phyloP scores from a whole-genome alignment of 1,284 basidiomycete species.

The Cutaneotrichosporon cutaneum region DNA sequence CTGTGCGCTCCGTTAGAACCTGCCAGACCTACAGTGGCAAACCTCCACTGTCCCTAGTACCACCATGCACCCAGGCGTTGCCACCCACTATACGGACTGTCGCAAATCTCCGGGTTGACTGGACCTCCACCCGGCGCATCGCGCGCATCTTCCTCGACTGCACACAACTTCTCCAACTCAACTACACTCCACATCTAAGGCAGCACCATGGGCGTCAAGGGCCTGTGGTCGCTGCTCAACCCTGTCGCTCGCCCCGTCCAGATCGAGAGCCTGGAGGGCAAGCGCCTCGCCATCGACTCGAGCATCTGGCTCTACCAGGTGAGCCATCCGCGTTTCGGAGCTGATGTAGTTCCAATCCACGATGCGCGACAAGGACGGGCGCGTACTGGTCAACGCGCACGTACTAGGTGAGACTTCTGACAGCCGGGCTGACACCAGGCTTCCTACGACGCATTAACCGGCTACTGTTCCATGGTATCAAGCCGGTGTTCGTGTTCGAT shows the following conservation, averaged over 20 bases:
- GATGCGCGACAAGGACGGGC: conserved; percentile 96
- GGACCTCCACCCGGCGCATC: conserved; percentile 5
- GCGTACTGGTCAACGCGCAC: conserved; percentile 87
- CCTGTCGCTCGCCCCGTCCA: conserved; percentile 86
- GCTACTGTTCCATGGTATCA: conserved; percentile 92
- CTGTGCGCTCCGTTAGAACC: no score
- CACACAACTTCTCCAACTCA: not conserved
- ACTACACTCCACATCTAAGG: not conserved
- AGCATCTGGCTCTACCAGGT: conserved; percentile 93
- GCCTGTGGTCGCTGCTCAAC: conserved; percentile 84
- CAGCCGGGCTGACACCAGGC: conserved; percentile 28
- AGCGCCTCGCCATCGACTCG: conserved; percentile 91
- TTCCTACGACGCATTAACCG: conserved; percentile 92
- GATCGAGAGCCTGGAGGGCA: conserved; percentile 89
- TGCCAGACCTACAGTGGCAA: no score
- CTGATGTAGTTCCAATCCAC: conserved; percentile 84
- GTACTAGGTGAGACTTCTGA: conserved; percentile 65
- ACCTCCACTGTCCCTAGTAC: no score
- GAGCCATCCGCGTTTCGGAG: not conserved
- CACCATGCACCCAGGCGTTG: no score
- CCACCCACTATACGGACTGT: no score
- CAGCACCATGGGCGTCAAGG: conserved; percentile 82
- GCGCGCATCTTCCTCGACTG: not conserved
- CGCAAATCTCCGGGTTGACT: conserved; percentile 6
- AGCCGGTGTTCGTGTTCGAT: conserved; percentile 96